Percentiles rank a stretch among this genome's conserved stretches.
Evolutionary conservation across 1,284 basidiomycete genomes (phyloP).

Genomic region (Cystobasidium slooffiae): DNA sequence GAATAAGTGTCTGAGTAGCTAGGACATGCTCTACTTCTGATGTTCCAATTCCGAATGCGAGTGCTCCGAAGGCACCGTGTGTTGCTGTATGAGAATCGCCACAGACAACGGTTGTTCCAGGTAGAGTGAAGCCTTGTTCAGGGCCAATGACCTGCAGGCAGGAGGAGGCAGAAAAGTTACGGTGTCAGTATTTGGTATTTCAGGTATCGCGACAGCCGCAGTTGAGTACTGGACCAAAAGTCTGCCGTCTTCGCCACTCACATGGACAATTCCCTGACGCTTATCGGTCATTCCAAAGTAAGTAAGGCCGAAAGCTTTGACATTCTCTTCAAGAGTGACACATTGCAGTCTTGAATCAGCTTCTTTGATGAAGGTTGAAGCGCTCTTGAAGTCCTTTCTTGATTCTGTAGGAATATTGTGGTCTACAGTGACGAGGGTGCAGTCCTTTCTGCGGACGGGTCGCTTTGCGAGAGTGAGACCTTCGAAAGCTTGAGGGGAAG

Average conservation of each 20-base stretch:
- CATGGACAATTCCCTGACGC: conserved; percentile 81
- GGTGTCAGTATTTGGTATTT: conserved; percentile 1
- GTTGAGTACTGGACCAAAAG: not conserved
- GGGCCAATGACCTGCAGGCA: conserved; percentile 74
- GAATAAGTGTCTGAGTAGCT: conserved; percentile 89
- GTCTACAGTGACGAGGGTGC: conserved; percentile 91
- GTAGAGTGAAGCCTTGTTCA: conserved; percentile 91
- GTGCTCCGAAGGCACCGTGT: conserved; percentile 92
- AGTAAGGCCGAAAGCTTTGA: conserved; percentile 90
- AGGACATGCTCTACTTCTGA: conserved; percentile 97
- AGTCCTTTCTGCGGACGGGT: conserved; percentile 84
- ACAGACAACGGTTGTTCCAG: conserved; percentile 93
- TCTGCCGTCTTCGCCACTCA: conserved; percentile 25
- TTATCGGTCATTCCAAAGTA: conserved; percentile 73
- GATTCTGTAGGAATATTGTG: conserved; percentile 90
- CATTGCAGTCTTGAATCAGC: conserved; percentile 92
- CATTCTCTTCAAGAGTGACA: conserved; percentile 87
- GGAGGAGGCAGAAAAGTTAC: not conserved
- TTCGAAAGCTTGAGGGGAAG: conserved; percentile 94
- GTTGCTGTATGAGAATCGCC: conserved; percentile 90
- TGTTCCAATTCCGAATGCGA: conserved; percentile 95
- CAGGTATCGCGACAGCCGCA: not conserved
- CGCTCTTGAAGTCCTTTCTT: conserved; percentile 80
- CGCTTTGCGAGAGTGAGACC: conserved; percentile 82
- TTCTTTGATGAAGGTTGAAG: conserved; percentile 79